These are phyloP conservation scores for Chloris gayana DNA, from an alignment of 176 grass and related monocot genomes.

Conservation along the genomic window DNA sequence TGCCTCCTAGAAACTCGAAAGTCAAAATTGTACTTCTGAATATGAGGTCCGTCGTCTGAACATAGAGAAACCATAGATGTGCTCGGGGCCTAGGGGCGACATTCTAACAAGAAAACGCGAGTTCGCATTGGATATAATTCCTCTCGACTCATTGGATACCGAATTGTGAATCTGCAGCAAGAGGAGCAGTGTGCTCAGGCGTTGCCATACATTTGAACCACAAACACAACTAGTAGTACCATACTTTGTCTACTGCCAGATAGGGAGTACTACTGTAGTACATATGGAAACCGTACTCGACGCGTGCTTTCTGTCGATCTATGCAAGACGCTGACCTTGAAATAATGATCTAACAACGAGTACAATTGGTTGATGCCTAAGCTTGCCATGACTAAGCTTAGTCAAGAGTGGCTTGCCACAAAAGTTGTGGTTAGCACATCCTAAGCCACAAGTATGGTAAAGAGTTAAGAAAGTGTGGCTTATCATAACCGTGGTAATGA, in stretches of 20 bases:
- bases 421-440: too few species aligned
- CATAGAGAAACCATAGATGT: background rate
- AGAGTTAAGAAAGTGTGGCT: too few species aligned
- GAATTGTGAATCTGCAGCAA: background rate
- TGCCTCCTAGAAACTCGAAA: background rate
- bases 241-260: background rate
- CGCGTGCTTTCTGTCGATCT: background rate
- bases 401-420: too few species aligned
- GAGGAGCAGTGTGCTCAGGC: background rate
- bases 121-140: background rate
- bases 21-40: too few species aligned
- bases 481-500: too few species aligned
- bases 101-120: background rate
- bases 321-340: background rate
- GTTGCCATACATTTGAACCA: background rate
- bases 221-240: too few species aligned
- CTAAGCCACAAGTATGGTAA: too few species aligned
- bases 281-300: conserved; percentile 32
- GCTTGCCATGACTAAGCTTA: too few species aligned
- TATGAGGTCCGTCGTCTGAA: background rate
- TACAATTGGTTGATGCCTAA: too few species aligned
- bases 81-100: background rate
- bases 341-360: background rate
- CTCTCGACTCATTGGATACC: background rate
- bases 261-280: too few species aligned